Evolutionary conservation across 371 early-diverging fungal genomes (phyloP), one percentile per base, ranked within the genome.

Genomic region (Cokeromyces recurvatus): DNA sequence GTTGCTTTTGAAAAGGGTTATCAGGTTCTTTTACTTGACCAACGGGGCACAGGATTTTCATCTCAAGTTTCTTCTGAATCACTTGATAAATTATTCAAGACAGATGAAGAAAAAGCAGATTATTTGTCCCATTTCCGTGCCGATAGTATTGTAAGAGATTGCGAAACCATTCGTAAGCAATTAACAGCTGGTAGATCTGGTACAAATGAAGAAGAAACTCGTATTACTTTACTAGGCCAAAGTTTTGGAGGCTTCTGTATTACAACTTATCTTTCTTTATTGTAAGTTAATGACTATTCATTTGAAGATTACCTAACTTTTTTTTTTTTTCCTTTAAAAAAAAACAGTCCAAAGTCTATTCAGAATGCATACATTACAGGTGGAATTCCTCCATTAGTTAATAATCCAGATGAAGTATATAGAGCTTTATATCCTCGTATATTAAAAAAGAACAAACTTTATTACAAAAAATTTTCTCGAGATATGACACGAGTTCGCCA

Each of bases 181-280:
- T 59, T 87, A 29, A 72, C 72, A 6, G 59, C 43, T 21, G 65
- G 55, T 21, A 43, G 69, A 45, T 29, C 55, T 11, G n/a, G n/a
- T n/a, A 29, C 29, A 11, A 19, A 38, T 2, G 43, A 45, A 10
- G 53, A 51, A 2, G 68, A 72, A n/a, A 42, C 27, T 4, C 61
- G 60, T 31, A 51, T 71, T 31, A 58, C 62, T 16, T 64, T 87
- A 14, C 48, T 87, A 20, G 87, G 87, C 15, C 87, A 86, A 53
- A 83, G 83, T 32, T 87, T 81, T 66, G 87, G 87, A 38, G 87
- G 87, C 1, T 87, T 87, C 55, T 85, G 85, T 53, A 79, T 82
- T 38, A 69, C 74, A 5, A 86, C 87, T 3, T 87, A 85, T 38
- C 66, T 87, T n/a, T 83, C 84, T 32, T 50, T 86, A 35, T 85